A percentile compares a stretch with the other conserved stretches of the same genome.
phyloP scores from a whole-genome alignment of 1,284 basidiomycete genomes.

The Cryptococcus sp. region DNA sequence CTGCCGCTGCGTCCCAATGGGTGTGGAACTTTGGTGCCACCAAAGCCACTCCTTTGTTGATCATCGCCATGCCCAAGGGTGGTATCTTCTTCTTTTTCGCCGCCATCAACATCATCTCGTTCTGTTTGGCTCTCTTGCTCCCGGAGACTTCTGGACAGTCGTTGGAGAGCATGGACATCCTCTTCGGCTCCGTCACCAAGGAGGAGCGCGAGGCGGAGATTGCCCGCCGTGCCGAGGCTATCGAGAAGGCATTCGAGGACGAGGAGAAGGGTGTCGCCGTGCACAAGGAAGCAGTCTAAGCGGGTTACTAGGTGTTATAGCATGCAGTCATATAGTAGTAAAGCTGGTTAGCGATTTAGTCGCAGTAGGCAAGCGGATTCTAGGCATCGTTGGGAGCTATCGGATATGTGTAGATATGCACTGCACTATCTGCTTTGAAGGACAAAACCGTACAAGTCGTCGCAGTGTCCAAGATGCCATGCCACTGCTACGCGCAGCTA shows the following conservation, averaged over 20 bases:
- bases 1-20: constrained; percentile 72
- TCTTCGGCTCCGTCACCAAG: constrained; percentile 68
- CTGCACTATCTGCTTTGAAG: no score
- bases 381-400: no score
- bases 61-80: constrained; percentile 53
- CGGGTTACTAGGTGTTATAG: no score
- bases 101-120: constrained; percentile 44
- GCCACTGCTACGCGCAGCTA: not conserved
- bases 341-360: no score
- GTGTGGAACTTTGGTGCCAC: constrained; percentile 75
- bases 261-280: constrained; percentile 16
- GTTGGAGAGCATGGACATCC: constrained; percentile 63
- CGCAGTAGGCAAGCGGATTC: no score
- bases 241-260: constrained; percentile 25
- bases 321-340: no score
- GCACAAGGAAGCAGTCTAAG: constrained; percentile 8
- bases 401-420: no score
- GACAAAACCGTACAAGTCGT: no score
- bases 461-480: no score
- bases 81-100: constrained; percentile 54
- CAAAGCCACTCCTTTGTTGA: constrained; percentile 70
- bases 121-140: constrained; percentile 51
- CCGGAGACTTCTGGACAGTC: constrained; percentile 72
- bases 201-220: constrained; percentile 65
- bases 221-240: constrained; percentile 27